Conservation (phyloP, 495 filamentous ascomycete species). For the Aspergillus coremiiformis region DNA sequence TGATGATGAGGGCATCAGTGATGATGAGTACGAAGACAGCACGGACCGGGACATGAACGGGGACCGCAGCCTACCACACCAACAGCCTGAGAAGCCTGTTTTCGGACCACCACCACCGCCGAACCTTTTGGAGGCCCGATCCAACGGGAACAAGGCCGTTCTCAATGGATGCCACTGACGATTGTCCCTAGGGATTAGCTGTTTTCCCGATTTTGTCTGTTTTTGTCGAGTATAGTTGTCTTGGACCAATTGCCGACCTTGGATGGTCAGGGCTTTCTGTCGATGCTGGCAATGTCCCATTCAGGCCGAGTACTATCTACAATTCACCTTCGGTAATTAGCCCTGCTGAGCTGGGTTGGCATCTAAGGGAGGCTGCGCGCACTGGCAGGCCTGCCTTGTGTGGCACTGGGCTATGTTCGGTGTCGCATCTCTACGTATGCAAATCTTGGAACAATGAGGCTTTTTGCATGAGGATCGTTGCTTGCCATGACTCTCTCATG, state of each 20-base stretch:
- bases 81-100: constrained; percentile 44
- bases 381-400: background rate
- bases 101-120: constrained; percentile 52
- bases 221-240: background rate
- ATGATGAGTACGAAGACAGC: constrained; percentile 61
- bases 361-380: background rate
- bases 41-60: constrained; percentile 31
- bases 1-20: constrained; percentile 53
- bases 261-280: constrained; percentile 1
- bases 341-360: background rate
- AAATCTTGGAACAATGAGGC: background rate
- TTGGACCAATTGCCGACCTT: constrained; percentile 1
- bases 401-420: constrained; percentile 1
- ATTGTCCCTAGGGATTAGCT: background rate
- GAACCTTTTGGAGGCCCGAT: constrained; percentile 38
- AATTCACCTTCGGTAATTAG: constrained; percentile 2
- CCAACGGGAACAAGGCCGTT: constrained; percentile 38
- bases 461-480: constrained; percentile 2
- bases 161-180: constrained; percentile 42
- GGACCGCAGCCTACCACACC: constrained; percentile 22
- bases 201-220: background rate
- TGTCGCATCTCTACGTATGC: background rate
- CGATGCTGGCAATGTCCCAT: background rate
- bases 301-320: background rate
- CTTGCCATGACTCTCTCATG: constrained; percentile 1